Conservation (phyloP, 768 basidiomycete species). For the Macrocybe gigantea region DNA sequence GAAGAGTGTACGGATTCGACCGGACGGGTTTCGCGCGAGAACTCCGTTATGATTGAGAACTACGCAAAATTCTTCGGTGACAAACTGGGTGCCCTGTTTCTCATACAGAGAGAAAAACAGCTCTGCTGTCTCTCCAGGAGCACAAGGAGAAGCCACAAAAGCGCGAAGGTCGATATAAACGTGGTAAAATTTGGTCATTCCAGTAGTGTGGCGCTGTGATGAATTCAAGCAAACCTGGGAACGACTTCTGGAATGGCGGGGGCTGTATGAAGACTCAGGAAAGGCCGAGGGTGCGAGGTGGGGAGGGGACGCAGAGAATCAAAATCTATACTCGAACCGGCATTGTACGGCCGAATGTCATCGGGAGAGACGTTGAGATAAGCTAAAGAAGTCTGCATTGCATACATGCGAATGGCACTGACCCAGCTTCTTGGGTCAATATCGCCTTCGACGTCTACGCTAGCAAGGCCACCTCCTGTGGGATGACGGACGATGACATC, state of each 20-base stretch:
- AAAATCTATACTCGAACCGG: constrained; percentile 43
- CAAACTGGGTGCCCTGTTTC: constrained; percentile 75
- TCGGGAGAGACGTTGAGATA: constrained; percentile 58
- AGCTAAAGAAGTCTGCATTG: constrained; percentile 80
- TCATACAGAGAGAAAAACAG: constrained; percentile 92
- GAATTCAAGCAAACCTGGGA: constrained; percentile 28
- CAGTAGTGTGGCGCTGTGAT: constrained; percentile 22
- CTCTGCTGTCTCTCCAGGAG: constrained; percentile 89
- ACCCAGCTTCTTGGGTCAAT: constrained; percentile 80
- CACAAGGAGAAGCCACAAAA: constrained; percentile 86
- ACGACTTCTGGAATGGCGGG: constrained; percentile 32
- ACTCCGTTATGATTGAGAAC: constrained; percentile 91
- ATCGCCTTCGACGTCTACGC: constrained; percentile 85
- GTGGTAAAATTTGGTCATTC: constrained; percentile 75
- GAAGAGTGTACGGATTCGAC: constrained; percentile 81
- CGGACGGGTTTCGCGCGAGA: constrained; percentile 70
- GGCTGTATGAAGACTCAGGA: constrained; percentile 37
- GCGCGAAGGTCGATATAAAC: constrained; percentile 87
- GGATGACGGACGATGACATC: constrained; percentile 98
- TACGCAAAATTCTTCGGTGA: constrained; percentile 91
- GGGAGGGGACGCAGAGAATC: constrained; percentile 40
- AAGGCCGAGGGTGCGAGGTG: constrained; percentile 70
- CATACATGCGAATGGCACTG: constrained; percentile 86
- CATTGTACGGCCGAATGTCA: constrained; percentile 32
- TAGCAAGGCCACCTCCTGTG: constrained; percentile 82